Conservation (phyloP, 257 asterid genomes). For the Rehmannia glutinosa region DNA sequence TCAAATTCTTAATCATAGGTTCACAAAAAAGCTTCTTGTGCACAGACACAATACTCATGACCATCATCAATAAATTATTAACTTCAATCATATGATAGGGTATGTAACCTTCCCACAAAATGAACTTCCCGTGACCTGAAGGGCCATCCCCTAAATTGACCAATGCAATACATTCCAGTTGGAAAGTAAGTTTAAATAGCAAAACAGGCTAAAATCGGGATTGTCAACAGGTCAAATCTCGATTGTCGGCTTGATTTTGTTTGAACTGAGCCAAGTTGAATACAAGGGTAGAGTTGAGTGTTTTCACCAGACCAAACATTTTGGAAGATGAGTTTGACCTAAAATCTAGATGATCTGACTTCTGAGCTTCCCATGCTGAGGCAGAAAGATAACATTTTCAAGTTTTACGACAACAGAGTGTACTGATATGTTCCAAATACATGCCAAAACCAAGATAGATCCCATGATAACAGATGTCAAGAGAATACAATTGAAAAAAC, state of each 20-base stretch:
- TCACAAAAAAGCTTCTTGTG: background rate
- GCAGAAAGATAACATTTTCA: background rate
- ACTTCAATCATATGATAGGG: background rate
- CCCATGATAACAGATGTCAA: background rate
- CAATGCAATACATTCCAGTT: background rate
- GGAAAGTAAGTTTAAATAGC: background rate
- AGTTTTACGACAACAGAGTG: background rate
- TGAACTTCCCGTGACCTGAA: background rate
- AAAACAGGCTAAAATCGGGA: background rate
- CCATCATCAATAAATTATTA: background rate
- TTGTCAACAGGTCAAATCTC: background rate
- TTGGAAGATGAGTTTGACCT: background rate
- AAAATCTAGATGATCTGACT: too few relatives aligned
- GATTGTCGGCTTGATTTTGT: background rate
- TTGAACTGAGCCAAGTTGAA: background rate
- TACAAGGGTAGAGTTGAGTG: background rate
- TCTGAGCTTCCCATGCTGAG: too few relatives aligned
- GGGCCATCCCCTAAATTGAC: background rate
- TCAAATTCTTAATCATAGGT: background rate
- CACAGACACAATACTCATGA: background rate
- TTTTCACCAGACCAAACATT: background rate
- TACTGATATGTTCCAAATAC: background rate
- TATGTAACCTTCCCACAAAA: background rate
- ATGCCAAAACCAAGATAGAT: slow-evolving; percentile 1
- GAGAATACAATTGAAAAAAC: background rate